Conservation (phyloP, 2,329 filamentous ascomycete species). For the Talaromyces marneffei region DNA sequence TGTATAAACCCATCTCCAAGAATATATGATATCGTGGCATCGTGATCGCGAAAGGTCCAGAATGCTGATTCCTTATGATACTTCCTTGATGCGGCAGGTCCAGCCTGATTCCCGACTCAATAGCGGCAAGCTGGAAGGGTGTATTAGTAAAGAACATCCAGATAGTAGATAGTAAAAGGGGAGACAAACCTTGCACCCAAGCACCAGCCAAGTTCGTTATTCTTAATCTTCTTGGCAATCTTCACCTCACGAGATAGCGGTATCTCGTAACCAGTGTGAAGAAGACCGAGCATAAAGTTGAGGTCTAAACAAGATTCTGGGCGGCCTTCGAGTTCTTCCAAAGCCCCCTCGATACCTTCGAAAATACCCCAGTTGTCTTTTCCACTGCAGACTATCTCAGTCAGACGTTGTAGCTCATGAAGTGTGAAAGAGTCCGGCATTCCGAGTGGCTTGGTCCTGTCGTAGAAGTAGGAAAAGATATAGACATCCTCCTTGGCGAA, state of each 20-base stretch:
- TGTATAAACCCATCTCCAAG: constrained; percentile 15
- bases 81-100: constrained; percentile 77
- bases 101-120: constrained; percentile 77
- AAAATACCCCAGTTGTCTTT: constrained; percentile 76
- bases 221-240: constrained; percentile 98
- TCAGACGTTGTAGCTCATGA: constrained; percentile 79
- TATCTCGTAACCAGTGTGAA: constrained; percentile 98
- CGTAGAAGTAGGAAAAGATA: constrained; percentile 97
- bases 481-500: constrained; percentile 88
- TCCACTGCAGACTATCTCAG: constrained; percentile 77
- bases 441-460: constrained; percentile 85
- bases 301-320: constrained; percentile 92
- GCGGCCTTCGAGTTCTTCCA: constrained; percentile 72
- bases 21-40: constrained; percentile 25
- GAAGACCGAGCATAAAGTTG: constrained; percentile 88
- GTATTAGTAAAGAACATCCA: constrained; percentile 29
- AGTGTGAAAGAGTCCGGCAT: constrained; percentile 98
- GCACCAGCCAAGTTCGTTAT: constrained; percentile 96
- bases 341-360: constrained; percentile 64
- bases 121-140: constrained; percentile 64
- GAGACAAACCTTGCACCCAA: constrained; percentile 77
- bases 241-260: constrained; percentile 91
- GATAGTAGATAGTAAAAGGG: constrained; percentile 11
- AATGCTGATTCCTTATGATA: constrained; percentile 47
- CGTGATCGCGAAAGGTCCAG: constrained; percentile 20